Percentiles rank a stretch among this genome's conserved stretches.
Conservation (phyloP, 2,329 filamentous ascomycete genomes). For the Calonectria pseudoreteaudii region DNA sequence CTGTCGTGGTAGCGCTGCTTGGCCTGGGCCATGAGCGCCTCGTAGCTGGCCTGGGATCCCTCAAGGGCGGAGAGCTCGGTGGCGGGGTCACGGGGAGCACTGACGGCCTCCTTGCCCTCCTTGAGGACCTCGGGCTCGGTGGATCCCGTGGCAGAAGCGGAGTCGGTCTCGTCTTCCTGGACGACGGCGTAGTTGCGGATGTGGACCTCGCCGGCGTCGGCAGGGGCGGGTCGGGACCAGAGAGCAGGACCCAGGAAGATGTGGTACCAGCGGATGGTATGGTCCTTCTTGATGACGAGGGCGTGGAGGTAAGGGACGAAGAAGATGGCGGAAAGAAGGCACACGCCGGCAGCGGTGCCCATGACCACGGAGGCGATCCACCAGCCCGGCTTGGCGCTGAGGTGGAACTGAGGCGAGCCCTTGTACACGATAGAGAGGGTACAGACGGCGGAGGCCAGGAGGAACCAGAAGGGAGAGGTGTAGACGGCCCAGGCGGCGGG, state of each 20-base stretch:
- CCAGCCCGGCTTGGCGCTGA: constrained; percentile 66
- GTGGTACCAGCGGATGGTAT: constrained; percentile 72
- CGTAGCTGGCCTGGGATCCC: constrained; percentile 65
- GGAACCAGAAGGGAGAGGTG: constrained; percentile 81
- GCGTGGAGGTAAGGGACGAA: constrained; percentile 78
- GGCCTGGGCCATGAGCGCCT: constrained; percentile 68
- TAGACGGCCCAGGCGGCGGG: constrained; percentile 79
- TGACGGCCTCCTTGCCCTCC: not conserved
- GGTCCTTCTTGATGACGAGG: constrained; percentile 76
- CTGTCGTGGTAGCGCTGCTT: constrained; percentile 70
- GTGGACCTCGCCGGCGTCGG: not conserved
- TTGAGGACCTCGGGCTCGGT: not conserved
- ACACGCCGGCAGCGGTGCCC: not conserved
- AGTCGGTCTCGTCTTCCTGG: not conserved
- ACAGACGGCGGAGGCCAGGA: constrained; percentile 79
- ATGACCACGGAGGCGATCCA: not conserved
- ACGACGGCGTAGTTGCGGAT: constrained; percentile 6
- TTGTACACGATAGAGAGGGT: constrained; percentile 85
- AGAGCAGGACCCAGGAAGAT: constrained; percentile 73
- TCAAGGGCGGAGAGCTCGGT: constrained; percentile 46
- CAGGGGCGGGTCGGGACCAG: constrained; percentile 68
- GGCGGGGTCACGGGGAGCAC: not conserved
- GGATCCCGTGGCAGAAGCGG: not conserved
- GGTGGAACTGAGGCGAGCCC: constrained; percentile 68
- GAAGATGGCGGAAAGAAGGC: constrained; percentile 69